A percentile compares a stretch with the other conserved stretches of the same genome.
Evolutionary conservation across 192 early-diverging fungal genomes (phyloP).

Genomic region (Coemansia sp.): DNA sequence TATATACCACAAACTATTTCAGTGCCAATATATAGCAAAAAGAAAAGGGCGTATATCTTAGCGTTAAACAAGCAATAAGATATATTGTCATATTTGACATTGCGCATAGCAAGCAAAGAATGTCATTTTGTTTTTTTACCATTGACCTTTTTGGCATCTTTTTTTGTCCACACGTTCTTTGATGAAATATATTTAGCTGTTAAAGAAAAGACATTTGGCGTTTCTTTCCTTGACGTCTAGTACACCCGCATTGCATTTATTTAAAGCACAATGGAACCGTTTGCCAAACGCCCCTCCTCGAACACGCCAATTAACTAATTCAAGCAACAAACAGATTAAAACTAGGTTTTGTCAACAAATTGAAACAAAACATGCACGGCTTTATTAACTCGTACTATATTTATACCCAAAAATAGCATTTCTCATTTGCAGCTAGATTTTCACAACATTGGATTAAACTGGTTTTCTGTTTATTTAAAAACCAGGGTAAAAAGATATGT

Average conservation of each 20-base stretch:
- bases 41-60: too few species aligned
- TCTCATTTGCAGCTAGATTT: not conserved
- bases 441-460: not conserved
- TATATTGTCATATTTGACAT: not conserved
- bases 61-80: too few species aligned
- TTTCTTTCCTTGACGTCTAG: not conserved
- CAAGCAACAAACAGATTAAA: not conserved
- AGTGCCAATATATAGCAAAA: too few species aligned
- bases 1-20: not conserved
- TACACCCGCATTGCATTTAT: not conserved
- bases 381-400: too few species aligned
- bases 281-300: not conserved
- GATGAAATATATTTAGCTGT: not conserved
- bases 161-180: not conserved
- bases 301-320: not conserved
- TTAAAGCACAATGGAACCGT: not conserved
- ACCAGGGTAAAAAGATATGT: not conserved
- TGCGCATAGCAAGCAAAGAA: not conserved
- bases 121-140: not conserved
- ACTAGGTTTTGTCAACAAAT: not conserved
- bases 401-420: too few species aligned
- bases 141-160: not conserved
- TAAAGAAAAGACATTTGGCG: not conserved
- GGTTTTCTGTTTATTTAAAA: constrained; percentile 4
- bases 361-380: not conserved